Conservation (phyloP, 192 early-diverging fungal genomes). For the Oehlia diaphana region DNA sequence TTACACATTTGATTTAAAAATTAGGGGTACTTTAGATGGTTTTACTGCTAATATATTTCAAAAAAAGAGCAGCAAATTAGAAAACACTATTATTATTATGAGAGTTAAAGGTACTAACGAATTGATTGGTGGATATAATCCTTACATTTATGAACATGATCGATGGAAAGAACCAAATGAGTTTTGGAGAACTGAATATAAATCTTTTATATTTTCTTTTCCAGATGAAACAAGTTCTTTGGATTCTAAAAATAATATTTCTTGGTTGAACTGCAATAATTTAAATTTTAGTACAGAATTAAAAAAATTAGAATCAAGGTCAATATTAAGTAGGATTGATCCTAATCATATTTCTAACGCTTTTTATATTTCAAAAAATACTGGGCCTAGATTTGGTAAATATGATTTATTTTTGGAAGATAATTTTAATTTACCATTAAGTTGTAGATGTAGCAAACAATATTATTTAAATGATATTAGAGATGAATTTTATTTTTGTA, state of each 20-base stretch:
- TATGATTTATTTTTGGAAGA: not conserved
- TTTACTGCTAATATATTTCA: not conserved
- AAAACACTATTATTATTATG: not conserved
- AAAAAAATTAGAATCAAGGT: not conserved
- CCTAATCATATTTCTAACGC: not conserved
- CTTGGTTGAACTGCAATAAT: not conserved
- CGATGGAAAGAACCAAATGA: not conserved
- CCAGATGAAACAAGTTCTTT: not conserved
- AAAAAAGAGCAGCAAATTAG: not conserved
- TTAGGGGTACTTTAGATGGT: slow-evolving; percentile 1
- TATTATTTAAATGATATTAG: not conserved
- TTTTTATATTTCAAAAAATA: not conserved
- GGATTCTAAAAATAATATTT: not conserved
- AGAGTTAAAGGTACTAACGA: not conserved
- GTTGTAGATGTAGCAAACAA: not conserved
- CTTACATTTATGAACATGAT: not conserved
- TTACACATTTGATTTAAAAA: not conserved
- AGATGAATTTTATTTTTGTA: not conserved
- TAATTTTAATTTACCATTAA: not conserved
- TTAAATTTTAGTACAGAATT: not conserved
- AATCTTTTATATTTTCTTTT: slow-evolving; percentile 3
- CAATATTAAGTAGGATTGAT: not conserved
- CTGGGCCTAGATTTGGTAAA: not conserved
- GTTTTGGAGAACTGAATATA: not conserved
- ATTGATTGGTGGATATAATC: slow-evolving; percentile 9